A percentile compares a stretch with the other conserved stretches of the same genome.
Conservation (phyloP, 441 rosid species). For the Erodium moschatum region DNA sequence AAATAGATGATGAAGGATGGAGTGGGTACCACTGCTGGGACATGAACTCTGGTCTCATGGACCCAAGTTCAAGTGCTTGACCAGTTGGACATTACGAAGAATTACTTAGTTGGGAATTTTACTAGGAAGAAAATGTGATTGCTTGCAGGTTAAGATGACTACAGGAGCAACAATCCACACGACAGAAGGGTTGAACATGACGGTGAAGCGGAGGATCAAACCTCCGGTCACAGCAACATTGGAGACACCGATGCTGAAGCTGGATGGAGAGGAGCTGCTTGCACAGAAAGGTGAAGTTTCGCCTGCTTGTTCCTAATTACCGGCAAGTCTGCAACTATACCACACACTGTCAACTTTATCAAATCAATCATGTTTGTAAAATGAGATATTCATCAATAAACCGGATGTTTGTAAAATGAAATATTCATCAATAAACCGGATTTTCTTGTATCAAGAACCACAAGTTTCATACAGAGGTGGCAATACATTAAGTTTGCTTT, state of each 20-base stretch:
- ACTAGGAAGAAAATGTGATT: not conserved
- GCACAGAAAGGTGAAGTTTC: constrained; percentile 48
- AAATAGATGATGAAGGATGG: too few species aligned
- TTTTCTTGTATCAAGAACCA: too few species aligned
- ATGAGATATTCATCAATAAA: not conserved
- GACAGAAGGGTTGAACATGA: constrained; percentile 69
- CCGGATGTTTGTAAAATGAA: not conserved
- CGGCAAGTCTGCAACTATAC: not conserved
- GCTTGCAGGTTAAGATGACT: constrained; percentile 74
- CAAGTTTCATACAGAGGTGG: too few species aligned
- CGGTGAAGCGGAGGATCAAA: constrained; percentile 46
- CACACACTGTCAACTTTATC: not conserved
- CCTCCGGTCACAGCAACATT: constrained; percentile 45
- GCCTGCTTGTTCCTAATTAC: constrained; percentile 33
- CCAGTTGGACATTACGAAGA: too few species aligned
- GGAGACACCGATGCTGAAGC: constrained; percentile 15
- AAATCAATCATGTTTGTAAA: constrained; percentile 1
- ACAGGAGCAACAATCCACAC: constrained; percentile 99
- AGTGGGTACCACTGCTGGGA: too few species aligned
- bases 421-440: not conserved
- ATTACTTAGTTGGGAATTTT: too few species aligned
- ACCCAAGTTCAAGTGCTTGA: too few species aligned
- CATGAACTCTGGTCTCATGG: too few species aligned
- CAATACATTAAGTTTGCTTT: too few species aligned
- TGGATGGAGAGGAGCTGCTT: constrained; percentile 24